Percentiles rank a stretch among this genome's conserved stretches.
Evolutionary conservation across 129 eudicot genomes (phyloP).

Genomic region (Cynara cardunculus): DNA sequence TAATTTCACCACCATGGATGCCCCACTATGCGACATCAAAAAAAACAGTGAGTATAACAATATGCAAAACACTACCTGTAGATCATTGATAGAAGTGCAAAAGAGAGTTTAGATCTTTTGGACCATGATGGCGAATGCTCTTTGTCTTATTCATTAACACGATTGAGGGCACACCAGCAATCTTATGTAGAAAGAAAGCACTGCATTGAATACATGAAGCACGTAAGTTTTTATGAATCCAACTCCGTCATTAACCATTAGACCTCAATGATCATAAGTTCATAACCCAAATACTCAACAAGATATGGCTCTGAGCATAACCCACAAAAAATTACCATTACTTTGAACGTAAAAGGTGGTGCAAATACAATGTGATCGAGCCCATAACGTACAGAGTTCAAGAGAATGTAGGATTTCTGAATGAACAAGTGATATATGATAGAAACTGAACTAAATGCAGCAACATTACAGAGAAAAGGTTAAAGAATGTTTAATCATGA

Average conservation of each 20-base stretch:
- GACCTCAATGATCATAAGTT: neutral
- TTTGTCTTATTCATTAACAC: slow-evolving; percentile 40
- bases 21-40: neutral
- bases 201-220: slow-evolving; percentile 29
- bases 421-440: no score
- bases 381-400: neutral
- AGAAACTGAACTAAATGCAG: neutral
- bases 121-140: slow-evolving; percentile 34
- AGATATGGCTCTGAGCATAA: neutral
- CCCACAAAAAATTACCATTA: neutral
- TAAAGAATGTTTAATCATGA: slow-evolving; percentile 45
- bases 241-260: no score
- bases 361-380: neutral
- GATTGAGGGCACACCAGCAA: slow-evolving; percentile 50
- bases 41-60: neutral
- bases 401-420: neutral
- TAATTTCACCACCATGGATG: neutral
- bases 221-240: neutral
- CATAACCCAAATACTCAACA: neutral
- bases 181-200: slow-evolving; percentile 43
- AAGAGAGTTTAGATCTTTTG: slow-evolving; percentile 45
- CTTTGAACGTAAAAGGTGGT: neutral
- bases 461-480: slow-evolving; percentile 48
- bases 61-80: slow-evolving; percentile 39
- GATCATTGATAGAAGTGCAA: slow-evolving; percentile 37